phyloP scores from a whole-genome alignment of 352 stramenopile genomes.

The Globisporangium lucens region DNA sequence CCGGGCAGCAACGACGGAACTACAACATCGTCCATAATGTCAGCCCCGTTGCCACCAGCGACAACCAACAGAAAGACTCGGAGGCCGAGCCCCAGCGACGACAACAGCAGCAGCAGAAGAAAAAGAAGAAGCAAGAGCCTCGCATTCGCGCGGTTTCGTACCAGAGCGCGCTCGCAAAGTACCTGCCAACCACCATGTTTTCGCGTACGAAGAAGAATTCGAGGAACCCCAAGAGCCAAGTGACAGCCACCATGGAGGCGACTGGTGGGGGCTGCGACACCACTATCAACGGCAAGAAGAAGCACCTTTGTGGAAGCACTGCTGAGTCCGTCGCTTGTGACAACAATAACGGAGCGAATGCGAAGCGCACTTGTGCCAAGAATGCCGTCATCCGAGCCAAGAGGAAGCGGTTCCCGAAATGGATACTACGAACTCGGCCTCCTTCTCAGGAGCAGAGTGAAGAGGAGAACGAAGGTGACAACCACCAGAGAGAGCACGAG shows the following conservation, averaged over 20 bases:
- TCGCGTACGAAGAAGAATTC: not conserved
- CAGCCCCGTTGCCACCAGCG: not conserved
- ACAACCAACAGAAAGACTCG: not conserved
- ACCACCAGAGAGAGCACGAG: too few species aligned
- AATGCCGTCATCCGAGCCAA: too few species aligned
- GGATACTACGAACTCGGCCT: too few species aligned
- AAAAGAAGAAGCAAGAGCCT: not conserved
- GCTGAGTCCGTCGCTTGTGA: too few species aligned
- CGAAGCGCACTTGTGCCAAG: too few species aligned
- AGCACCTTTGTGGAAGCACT: too few species aligned
- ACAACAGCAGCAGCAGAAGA: not conserved
- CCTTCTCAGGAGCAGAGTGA: too few species aligned
- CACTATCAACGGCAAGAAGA: not conserved
- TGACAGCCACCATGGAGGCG: not conserved
- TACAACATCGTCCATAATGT: too few species aligned
- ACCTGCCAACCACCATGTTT: not conserved
- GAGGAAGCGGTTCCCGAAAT: too few species aligned
- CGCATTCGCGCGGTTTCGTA: not conserved
- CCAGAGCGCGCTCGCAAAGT: slow-evolving; percentile 1
- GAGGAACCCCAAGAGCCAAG: not conserved
- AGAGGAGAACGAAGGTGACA: too few species aligned
- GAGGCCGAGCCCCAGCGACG: not conserved
- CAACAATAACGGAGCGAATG: too few species aligned
- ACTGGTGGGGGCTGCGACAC: not conserved
- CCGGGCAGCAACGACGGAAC: too few species aligned